These are phyloP conservation scores for Arthrinium puccinioides DNA, from an alignment of 2,329 filamentous ascomycete species.

Conservation along the genomic window DNA sequence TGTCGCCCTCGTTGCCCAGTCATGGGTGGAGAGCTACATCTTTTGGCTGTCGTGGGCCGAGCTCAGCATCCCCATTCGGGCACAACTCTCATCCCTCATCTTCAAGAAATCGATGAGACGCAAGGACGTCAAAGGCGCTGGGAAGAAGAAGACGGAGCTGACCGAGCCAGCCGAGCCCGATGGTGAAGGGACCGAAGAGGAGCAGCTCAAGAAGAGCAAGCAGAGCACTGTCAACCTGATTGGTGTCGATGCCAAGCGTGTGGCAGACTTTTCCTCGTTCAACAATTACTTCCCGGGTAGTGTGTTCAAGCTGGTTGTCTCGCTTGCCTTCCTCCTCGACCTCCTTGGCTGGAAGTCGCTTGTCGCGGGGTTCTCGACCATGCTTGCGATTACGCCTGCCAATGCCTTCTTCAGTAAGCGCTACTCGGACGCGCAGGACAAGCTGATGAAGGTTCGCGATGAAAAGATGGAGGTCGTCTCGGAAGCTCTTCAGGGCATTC, in stretches of 20 bases:
- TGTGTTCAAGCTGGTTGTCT: constrained; percentile 56
- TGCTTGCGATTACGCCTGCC: constrained; percentile 57
- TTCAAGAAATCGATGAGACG: constrained; percentile 71
- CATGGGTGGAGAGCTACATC: constrained; percentile 57
- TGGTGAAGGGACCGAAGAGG: constrained; percentile 26
- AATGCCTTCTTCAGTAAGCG: constrained; percentile 61
- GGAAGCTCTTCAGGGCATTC: constrained; percentile 70
- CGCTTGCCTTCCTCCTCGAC: constrained; percentile 57
- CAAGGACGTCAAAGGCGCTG: constrained; percentile 66
- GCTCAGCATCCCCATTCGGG: constrained; percentile 58
- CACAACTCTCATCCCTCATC: constrained; percentile 63
- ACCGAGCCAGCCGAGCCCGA: constrained; percentile 23
- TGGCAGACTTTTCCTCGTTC: constrained; percentile 61
- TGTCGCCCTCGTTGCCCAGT: constrained; percentile 47
- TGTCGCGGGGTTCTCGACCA: constrained; percentile 56
- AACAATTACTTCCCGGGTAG: constrained; percentile 59
- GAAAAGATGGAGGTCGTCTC: constrained; percentile 69
- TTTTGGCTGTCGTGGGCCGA: constrained; percentile 60
- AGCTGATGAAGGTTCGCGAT: constrained; percentile 69
- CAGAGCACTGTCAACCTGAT: constrained; percentile 74
- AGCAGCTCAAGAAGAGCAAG: constrained; percentile 41
- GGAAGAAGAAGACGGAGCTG: constrained; percentile 35
- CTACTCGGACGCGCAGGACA: constrained; percentile 58
- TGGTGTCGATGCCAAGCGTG: constrained; percentile 64
- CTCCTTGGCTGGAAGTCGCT: constrained; percentile 68